phyloP scores from a whole-genome alignment of 345 rosid species.

The Salix suchowensis region DNA sequence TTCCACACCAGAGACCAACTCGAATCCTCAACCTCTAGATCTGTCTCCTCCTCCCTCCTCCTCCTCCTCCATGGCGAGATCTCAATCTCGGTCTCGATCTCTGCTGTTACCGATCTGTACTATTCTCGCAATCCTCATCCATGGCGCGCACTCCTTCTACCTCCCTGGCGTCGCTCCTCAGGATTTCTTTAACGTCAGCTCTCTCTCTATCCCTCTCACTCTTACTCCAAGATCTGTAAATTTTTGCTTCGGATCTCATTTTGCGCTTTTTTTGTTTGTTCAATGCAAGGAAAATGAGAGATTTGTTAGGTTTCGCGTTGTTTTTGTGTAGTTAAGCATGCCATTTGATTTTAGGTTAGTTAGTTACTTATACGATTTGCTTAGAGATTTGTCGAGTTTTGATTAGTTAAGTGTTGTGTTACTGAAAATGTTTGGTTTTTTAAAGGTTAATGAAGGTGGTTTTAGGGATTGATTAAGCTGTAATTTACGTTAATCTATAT shows the following conservation, averaged over 20 bases:
- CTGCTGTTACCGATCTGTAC: constrained; percentile 24
- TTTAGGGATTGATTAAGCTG: background rate
- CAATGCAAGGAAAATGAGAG: background rate
- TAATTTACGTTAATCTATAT: background rate
- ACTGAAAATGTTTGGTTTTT: background rate
- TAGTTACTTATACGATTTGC: background rate
- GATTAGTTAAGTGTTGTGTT: background rate
- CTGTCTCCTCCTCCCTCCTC: constrained; percentile 7
- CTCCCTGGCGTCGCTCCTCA: constrained; percentile 98
- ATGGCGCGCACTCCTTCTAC: constrained; percentile 67
- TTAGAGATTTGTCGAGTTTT: too few relatives aligned
- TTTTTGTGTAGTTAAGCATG: background rate
- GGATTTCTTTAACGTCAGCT: constrained; percentile 72
- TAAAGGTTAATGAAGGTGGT: background rate
- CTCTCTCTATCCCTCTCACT: background rate
- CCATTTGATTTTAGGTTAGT: background rate
- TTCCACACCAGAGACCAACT: background rate
- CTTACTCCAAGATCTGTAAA: constrained; percentile 17
- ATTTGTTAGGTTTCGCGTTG: background rate
- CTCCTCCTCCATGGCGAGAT: constrained; percentile 30
- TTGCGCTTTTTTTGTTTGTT: background rate
- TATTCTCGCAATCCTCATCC: constrained; percentile 32
- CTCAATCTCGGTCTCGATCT: constrained; percentile 27
- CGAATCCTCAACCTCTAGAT: constrained; percentile 13
- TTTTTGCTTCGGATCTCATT: constrained; percentile 10